A percentile compares a stretch with the other conserved stretches of the same genome.
Conservation (phyloP, 257 asterid genomes). For the Solanum gandarillasii region DNA sequence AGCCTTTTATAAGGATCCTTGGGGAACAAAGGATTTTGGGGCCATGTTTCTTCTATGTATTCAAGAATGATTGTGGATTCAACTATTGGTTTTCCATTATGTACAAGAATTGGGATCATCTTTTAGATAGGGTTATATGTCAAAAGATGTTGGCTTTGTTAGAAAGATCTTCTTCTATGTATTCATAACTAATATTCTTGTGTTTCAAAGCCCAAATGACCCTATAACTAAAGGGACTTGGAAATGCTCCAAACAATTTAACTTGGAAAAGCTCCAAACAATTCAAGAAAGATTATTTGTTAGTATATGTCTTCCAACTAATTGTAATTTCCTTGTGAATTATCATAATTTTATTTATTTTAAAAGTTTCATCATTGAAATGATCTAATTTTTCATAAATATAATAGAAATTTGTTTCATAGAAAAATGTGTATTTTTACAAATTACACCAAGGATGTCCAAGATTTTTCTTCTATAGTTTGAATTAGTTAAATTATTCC, state of each 20-base stretch:
- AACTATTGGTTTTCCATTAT: slow-evolving; percentile 9
- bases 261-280: slow-evolving; percentile 15
- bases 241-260: slow-evolving; percentile 12
- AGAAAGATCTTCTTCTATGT: slow-evolving; percentile 16
- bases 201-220: slow-evolving; percentile 16
- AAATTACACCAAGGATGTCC: not conserved
- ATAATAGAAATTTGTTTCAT: too few species aligned
- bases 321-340: not conserved
- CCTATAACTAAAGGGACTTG: slow-evolving; percentile 8
- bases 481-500: not conserved
- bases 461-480: not conserved
- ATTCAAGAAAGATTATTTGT: too few species aligned
- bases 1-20: slow-evolving; percentile 1
- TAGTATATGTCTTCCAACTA: not conserved
- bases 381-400: not conserved
- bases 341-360: too few species aligned
- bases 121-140: slow-evolving; percentile 14
- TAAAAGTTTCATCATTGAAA: too few species aligned
- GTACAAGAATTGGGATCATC: slow-evolving; percentile 18
- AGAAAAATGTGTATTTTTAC: too few species aligned
- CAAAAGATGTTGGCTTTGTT: slow-evolving; percentile 11
- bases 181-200: slow-evolving; percentile 13
- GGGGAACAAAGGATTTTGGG: slow-evolving; percentile 10
- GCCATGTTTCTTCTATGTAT: slow-evolving; percentile 24
- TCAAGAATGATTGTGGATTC: slow-evolving; percentile 22